phyloP scores from a whole-genome alignment of 1,284 basidiomycete species.

The Ceratobasidium sp. region DNA sequence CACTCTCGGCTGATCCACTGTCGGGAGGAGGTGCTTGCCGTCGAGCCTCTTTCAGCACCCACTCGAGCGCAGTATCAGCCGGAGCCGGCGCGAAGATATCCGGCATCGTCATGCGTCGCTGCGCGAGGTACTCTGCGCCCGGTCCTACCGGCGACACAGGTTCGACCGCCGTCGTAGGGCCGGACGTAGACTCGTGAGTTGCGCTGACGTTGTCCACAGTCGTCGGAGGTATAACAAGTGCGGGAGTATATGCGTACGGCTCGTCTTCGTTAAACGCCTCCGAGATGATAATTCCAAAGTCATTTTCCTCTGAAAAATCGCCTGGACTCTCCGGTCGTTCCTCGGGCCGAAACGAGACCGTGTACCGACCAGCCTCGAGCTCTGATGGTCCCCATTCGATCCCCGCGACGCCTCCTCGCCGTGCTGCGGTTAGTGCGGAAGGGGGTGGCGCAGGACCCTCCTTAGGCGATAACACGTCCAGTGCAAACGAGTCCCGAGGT shows the following conservation, averaged over 20 bases:
- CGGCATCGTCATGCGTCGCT: constrained; percentile 10
- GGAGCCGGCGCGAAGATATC: constrained; percentile 8
- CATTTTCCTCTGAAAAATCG: constrained; percentile 39
- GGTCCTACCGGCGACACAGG: not conserved
- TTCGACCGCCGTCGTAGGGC: not conserved
- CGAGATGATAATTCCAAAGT: constrained; percentile 41
- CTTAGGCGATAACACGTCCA: not conserved
- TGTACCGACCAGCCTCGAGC: not conserved
- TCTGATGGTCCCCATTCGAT: not conserved
- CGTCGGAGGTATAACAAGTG: not conserved
- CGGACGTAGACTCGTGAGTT: not conserved
- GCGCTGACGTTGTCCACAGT: not conserved
- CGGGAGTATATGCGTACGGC: constrained; percentile 13
- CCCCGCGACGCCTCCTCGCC: constrained; percentile 1
- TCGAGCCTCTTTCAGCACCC: constrained; percentile 13
- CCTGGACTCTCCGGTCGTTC: constrained; percentile 32
- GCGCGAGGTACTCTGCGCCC: constrained; percentile 17
- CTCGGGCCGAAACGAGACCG: not conserved
- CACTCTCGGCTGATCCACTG: no score
- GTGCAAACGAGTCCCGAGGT: constrained; percentile 14
- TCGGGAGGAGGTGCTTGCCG: not conserved
- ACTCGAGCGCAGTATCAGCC: constrained; percentile 10
- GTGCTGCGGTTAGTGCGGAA: not conserved
- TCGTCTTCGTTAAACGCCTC: constrained; percentile 36
- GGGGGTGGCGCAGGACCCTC: not conserved